Evolutionary conservation across 306 rosid species (phyloP).

Genomic region (Datisca glomerata): DNA sequence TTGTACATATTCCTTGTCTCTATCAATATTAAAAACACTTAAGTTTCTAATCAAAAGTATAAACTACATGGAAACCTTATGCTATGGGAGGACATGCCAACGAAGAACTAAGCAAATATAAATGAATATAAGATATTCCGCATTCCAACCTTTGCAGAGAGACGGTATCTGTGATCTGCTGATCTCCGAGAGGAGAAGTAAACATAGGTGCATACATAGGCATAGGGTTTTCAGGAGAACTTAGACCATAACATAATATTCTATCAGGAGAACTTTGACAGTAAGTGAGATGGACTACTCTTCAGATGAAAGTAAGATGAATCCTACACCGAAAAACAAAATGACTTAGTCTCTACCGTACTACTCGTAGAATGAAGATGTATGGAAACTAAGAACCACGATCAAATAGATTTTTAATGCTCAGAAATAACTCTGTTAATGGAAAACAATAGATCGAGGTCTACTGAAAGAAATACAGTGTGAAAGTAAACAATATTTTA

Average conservation of each 20-base stretch:
- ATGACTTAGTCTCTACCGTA: no score
- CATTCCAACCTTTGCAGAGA: slow-evolving; percentile 5
- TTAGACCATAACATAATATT: neutral
- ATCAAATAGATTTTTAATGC: no score
- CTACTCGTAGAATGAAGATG: no score
- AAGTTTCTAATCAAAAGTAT: neutral
- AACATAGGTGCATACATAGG: slow-evolving; percentile 10
- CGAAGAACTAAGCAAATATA: neutral
- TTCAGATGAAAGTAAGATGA: slow-evolving; percentile 11
- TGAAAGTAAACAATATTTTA: no score
- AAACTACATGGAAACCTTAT: neutral
- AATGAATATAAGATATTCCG: neutral
- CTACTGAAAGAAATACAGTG: no score
- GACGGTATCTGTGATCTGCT: slow-evolving; percentile 8
- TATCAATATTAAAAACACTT: neutral
- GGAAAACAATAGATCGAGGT: no score
- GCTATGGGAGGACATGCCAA: neutral
- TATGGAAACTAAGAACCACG: no score
- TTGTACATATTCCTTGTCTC: slow-evolving; percentile 5
- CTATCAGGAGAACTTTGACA: neutral
- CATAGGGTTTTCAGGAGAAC: slow-evolving; percentile 7
- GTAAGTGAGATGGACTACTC: slow-evolving; percentile 13
- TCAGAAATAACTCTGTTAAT: no score
- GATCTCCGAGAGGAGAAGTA: slow-evolving; percentile 14
- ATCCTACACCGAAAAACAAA: slow-evolving; percentile 11